Evolutionary conservation across 345 rosid genomes (phyloP), one percentile per base, ranked within the genome.

Genomic region (Pugionium cornutum): DNA sequence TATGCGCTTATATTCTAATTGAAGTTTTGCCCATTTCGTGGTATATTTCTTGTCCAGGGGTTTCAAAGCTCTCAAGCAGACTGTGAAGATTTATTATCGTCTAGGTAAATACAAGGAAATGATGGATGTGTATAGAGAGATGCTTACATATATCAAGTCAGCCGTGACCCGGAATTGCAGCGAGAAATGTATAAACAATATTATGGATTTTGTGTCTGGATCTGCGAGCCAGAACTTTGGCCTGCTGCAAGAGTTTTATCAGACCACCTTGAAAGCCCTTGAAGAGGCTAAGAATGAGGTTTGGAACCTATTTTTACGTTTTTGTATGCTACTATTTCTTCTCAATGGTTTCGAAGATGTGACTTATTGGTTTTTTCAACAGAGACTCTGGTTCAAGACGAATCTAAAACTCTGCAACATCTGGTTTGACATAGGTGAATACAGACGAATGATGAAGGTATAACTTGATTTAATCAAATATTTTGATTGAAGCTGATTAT

Each of bases 281-380:
- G 99, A 91, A 80, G 99, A 91, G 83, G 99, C 98, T 70, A 91
- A 91, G 80, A 95, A 95, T 75, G 98, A 95, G 91, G 98, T 95
- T 4, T 69, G 53, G 7, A 28, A 34, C 30, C 43, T 43, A 7
- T 18, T 61, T 18, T 18, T 18, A 1, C 9, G 35, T 40, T 25
- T 50, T 11, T 42, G 11, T 35, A 18, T 4, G 62, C 7, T 41
- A 40, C 32, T 7, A 6, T 7, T 62, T 52, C 27, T 59, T 50
- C 44, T 59, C 10, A 52, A 27, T 52, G 29, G 25, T 67, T 64
- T 18, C 7, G 62, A 40, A 43, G 18, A 68, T 59, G 69, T 70
- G 63, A 77, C 53, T 2, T 34, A 26, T 54, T 71, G n/a, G 18
- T 66, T 43, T 79, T 3, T 68, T 67, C 48, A 55, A 66, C 91